Conservation (phyloP, 1,284 basidiomycete species). For the Rhizoctonia solani region DNA sequence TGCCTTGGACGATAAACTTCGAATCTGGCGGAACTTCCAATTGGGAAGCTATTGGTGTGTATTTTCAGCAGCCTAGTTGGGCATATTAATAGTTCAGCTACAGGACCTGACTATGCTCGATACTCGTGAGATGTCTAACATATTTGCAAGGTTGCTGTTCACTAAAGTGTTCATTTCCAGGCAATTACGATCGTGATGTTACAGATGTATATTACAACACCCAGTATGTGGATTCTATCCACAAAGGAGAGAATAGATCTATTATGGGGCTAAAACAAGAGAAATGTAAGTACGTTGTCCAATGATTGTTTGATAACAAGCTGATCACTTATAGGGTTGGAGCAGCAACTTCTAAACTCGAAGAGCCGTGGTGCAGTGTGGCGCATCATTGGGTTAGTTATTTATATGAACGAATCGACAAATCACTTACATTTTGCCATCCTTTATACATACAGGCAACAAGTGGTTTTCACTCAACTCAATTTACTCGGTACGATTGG, state of each 20-base stretch:
- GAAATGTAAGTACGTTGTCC: conserved; percentile 48
- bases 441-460: conserved; percentile 49
- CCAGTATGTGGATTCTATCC: conserved; percentile 41
- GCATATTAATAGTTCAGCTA: not conserved
- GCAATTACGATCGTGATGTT: conserved; percentile 66
- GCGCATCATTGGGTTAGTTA: conserved; percentile 59
- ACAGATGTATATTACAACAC: conserved; percentile 68
- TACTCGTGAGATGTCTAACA: conserved; percentile 40
- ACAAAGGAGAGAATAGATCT: conserved; percentile 49
- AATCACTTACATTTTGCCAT: not conserved
- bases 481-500: conserved; percentile 46
- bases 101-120: conserved; percentile 46
- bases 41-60: conserved; percentile 60
- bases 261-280: conserved; percentile 65
- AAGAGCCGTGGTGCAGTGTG: conserved; percentile 58
- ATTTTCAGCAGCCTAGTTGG: not conserved
- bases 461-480: conserved; percentile 59
- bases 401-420: not conserved
- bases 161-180: conserved; percentile 41
- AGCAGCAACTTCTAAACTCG: conserved; percentile 54
- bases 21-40: conserved; percentile 72
- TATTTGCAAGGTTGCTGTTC: not conserved
- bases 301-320: not conserved
- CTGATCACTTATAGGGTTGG: conserved; percentile 53
- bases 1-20: conserved; percentile 60